Evolutionary conservation across 2,329 filamentous ascomycete genomes (phyloP).

Genomic region (Fusarium zealandicum): DNA sequence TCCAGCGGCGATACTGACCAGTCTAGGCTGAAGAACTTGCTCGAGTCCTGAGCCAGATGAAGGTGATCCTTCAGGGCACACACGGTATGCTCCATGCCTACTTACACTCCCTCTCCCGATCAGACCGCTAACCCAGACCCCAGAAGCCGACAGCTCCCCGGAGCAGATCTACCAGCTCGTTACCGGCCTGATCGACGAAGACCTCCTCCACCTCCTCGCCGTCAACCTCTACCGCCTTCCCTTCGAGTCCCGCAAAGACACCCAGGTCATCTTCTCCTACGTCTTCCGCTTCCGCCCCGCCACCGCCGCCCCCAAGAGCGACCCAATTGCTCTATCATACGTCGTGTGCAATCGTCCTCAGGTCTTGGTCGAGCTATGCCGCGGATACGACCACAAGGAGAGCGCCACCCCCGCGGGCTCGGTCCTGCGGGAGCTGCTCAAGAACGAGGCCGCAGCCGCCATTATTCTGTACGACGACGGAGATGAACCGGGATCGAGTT

Average conservation of each 20-base stretch:
- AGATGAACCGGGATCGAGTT: constrained; percentile 70
- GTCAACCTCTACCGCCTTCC: constrained; percentile 83
- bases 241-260: constrained; percentile 96
- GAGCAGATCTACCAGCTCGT: constrained; percentile 90
- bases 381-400: constrained; percentile 88
- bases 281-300: constrained; percentile 87
- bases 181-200: constrained; percentile 84
- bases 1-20: not conserved
- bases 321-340: constrained; percentile 86
- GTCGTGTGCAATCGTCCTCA: constrained; percentile 87
- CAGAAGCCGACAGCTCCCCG: constrained; percentile 85
- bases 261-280: constrained; percentile 94
- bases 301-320: constrained; percentile 69
- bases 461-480: constrained; percentile 94
- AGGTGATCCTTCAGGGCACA: constrained; percentile 89
- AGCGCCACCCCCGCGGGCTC: constrained; percentile 91
- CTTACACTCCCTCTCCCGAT: not conserved
- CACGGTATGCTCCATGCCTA: constrained; percentile 67
- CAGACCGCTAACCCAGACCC: constrained; percentile 15
- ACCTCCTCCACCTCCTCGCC: constrained; percentile 85
- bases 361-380: constrained; percentile 86
- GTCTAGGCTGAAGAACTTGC: constrained; percentile 83
- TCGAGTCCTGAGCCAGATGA: constrained; percentile 88
- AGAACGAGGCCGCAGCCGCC: constrained; percentile 88
- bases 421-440: constrained; percentile 85